These are phyloP conservation scores for Agaricus subrufescens DNA, from an alignment of 768 basidiomycete genomes.

Conservation along the genomic window DNA sequence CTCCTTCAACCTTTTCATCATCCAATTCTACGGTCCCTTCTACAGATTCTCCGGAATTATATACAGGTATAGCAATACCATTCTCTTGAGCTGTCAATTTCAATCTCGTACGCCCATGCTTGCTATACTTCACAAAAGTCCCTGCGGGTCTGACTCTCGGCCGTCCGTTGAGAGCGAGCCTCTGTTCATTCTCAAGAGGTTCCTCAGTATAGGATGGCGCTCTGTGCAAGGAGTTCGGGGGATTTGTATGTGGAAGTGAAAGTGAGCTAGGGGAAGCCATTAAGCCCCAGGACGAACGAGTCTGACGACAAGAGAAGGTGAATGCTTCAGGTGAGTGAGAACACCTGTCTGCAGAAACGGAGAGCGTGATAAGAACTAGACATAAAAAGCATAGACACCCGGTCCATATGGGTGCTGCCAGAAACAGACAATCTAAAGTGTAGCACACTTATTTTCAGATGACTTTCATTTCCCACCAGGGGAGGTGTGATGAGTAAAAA, in stretches of 20 bases:
- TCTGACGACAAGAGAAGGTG: too few species aligned
- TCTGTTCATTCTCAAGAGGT: slow-evolving; percentile 49
- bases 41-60: slow-evolving; percentile 45
- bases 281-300: too few species aligned
- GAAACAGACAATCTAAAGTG: too few species aligned
- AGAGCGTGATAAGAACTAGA: background rate
- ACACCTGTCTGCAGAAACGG: too few species aligned
- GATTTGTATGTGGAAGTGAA: slow-evolving; percentile 43
- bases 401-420: slow-evolving; percentile 1
- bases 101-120: slow-evolving; percentile 46
- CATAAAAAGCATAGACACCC: background rate
- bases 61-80: slow-evolving; percentile 48
- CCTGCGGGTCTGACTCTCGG: slow-evolving; percentile 35
- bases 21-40: slow-evolving; percentile 51
- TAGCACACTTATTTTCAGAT: too few species aligned
- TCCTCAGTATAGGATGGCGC: slow-evolving; percentile 51
- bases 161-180: slow-evolving; percentile 41
- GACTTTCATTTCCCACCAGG: too few species aligned
- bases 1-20: slow-evolving; percentile 41
- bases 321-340: too few species aligned
- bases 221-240: slow-evolving; percentile 26
- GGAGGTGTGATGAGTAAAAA: background rate
- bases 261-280: slow-evolving; percentile 59
- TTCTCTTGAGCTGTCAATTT: slow-evolving; percentile 50
- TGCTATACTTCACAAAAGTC: slow-evolving; percentile 57